Evolutionary conservation across 768 basidiomycete species (phyloP).

Genomic region (Hygrocybe punicea): DNA sequence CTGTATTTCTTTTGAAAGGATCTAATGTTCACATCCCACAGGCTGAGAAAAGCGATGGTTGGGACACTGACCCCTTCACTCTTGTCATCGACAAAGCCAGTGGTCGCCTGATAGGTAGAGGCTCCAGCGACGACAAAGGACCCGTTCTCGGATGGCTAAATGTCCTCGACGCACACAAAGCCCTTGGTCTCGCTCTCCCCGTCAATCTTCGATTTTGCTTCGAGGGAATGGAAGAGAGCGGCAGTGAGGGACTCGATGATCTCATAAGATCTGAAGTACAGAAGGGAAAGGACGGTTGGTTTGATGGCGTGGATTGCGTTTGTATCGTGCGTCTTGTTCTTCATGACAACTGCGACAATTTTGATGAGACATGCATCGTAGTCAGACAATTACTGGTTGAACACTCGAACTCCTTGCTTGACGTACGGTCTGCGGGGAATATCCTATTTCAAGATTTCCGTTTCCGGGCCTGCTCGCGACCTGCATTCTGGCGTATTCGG

Average conservation of each 20-base stretch:
- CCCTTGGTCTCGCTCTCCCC: slow-evolving; percentile 66
- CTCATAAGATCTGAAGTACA: slow-evolving; percentile 73
- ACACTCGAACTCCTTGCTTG: slow-evolving; percentile 71
- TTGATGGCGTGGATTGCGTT: slow-evolving; percentile 84
- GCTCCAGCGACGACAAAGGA: slow-evolving; percentile 88
- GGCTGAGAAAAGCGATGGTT: slow-evolving; percentile 66
- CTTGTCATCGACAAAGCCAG: slow-evolving; percentile 48
- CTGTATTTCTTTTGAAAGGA: neutral
- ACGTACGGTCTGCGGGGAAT: slow-evolving; percentile 90
- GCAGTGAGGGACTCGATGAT: slow-evolving; percentile 86
- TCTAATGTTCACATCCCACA: slow-evolving; percentile 11
- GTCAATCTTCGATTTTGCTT: slow-evolving; percentile 91
- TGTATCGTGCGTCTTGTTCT: slow-evolving; percentile 67
- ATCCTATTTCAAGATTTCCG: slow-evolving; percentile 76
- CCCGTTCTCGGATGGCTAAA: slow-evolving; percentile 88
- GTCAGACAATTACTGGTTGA: slow-evolving; percentile 95
- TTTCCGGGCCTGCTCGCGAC: slow-evolving; percentile 82
- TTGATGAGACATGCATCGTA: slow-evolving; percentile 23
- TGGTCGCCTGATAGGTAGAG: slow-evolving; percentile 76
- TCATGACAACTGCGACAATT: neutral
- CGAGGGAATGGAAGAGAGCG: slow-evolving; percentile 97
- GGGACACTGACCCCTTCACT: slow-evolving; percentile 82
- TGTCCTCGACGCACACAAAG: slow-evolving; percentile 78
- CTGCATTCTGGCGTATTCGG: slow-evolving; percentile 90
- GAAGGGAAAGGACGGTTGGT: slow-evolving; percentile 60